Evolutionary conservation across 768 basidiomycete species (phyloP).

Genomic region (Hygrocybe punicea): DNA sequence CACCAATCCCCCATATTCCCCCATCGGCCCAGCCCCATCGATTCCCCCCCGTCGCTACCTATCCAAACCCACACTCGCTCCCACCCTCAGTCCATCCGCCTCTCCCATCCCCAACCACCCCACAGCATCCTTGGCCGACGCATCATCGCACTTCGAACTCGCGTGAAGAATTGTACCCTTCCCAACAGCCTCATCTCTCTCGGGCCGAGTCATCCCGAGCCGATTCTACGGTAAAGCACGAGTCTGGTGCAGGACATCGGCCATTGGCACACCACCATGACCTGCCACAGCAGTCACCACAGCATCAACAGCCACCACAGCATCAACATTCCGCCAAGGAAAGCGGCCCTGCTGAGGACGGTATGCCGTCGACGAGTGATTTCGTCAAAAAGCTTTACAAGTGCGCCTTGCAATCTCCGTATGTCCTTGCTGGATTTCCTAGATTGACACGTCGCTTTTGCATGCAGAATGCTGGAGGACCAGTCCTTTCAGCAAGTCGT

Average conservation of each 20-base stretch:
- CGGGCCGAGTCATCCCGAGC: not conserved
- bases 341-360: constrained; percentile 47
- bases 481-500: constrained; percentile 67
- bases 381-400: constrained; percentile 95
- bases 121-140: constrained; percentile 22
- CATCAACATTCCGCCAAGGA: constrained; percentile 4
- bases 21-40: not conserved
- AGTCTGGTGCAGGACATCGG: constrained; percentile 9
- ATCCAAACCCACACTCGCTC: constrained; percentile 20
- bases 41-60: not conserved
- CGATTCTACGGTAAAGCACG: constrained; percentile 24
- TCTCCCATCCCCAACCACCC: constrained; percentile 16
- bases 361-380: constrained; percentile 84
- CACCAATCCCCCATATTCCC: constrained; percentile 18
- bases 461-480: constrained; percentile 81
- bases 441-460: not conserved
- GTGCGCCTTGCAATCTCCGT: constrained; percentile 40
- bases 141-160: constrained; percentile 40
- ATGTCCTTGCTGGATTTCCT: not conserved
- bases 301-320: constrained; percentile 5
- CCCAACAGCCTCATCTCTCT: constrained; percentile 25
- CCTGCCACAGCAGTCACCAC: constrained; percentile 5
- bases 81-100: constrained; percentile 27
- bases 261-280: not conserved
- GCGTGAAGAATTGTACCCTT: constrained; percentile 40